phyloP scores from a whole-genome alignment of 2,329 filamentous ascomycete genomes.

The Colletotrichum tropicicola region DNA sequence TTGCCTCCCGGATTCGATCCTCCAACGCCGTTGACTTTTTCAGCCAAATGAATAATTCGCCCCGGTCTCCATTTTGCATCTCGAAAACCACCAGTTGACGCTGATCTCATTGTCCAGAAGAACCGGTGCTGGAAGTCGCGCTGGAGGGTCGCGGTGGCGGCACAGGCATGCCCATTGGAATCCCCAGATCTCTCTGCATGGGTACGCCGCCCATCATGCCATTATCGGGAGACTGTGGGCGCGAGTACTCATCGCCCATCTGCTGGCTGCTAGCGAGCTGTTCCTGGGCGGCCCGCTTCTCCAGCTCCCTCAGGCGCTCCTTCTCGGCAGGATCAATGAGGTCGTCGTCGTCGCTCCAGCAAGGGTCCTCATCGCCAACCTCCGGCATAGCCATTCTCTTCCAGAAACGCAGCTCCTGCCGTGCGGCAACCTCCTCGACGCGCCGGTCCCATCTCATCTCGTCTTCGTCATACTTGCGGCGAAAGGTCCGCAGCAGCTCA shows the following conservation, averaged over 20 bases:
- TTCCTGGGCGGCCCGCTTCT: slow-evolving; percentile 53
- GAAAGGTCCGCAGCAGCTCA: slow-evolving; percentile 64
- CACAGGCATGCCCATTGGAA: slow-evolving; percentile 39
- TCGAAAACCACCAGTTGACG: background rate
- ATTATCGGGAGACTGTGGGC: slow-evolving; percentile 35
- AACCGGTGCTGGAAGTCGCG: slow-evolving; percentile 53
- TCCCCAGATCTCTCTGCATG: slow-evolving; percentile 49
- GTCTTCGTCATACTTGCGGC: slow-evolving; percentile 65
- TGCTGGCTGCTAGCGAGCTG: slow-evolving; percentile 45
- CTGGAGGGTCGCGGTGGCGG: slow-evolving; percentile 51
- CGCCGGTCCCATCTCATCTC: slow-evolving; percentile 61
- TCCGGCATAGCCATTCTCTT: slow-evolving; percentile 73
- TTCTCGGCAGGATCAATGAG: slow-evolving; percentile 70
- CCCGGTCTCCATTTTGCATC: background rate
- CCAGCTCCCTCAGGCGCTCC: slow-evolving; percentile 59
- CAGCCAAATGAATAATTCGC: background rate
- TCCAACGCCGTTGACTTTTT: slow-evolving; percentile 19
- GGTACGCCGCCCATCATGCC: slow-evolving; percentile 50
- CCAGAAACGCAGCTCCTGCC: slow-evolving; percentile 72
- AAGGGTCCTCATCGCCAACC: slow-evolving; percentile 66
- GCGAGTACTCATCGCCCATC: slow-evolving; percentile 42
- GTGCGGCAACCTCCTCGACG: slow-evolving; percentile 59
- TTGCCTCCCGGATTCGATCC: slow-evolving; percentile 3
- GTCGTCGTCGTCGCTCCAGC: slow-evolving; percentile 73
- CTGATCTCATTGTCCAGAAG: slow-evolving; percentile 49